Conservation (phyloP, 352 stramenopile genomes). For the Paralagenidium karlingii region DNA sequence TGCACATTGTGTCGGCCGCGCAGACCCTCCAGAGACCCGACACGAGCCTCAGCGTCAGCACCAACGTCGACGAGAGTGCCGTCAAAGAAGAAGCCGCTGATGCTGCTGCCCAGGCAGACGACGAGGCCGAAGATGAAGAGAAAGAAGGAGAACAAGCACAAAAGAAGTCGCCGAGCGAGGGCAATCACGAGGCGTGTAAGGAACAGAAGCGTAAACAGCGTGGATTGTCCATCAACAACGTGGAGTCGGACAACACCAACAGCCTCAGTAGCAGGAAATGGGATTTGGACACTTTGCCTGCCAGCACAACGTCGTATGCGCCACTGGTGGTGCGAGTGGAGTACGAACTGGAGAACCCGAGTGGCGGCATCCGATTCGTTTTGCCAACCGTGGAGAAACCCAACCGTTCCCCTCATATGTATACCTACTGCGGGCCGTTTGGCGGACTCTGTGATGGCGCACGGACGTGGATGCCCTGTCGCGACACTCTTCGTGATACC, state of each 20-base stretch:
- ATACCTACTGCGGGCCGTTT: slow-evolving; percentile 75
- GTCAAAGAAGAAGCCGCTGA: no score
- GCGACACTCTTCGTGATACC: slow-evolving; percentile 56
- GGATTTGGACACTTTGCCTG: slow-evolving; percentile 54
- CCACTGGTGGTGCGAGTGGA: slow-evolving; percentile 57
- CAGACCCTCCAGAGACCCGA: no score
- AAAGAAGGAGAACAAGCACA: slow-evolving; percentile 6
- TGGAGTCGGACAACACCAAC: slow-evolving; percentile 26
- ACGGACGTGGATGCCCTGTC: slow-evolving; percentile 76
- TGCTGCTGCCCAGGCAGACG: no score
- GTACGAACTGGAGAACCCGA: slow-evolving; percentile 64
- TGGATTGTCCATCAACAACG: slow-evolving; percentile 12
- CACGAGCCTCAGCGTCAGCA: no score
- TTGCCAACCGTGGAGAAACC: slow-evolving; percentile 36
- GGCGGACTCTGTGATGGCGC: slow-evolving; percentile 70
- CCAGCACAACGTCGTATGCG: slow-evolving; percentile 57
- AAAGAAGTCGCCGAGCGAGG: slow-evolving; percentile 11
- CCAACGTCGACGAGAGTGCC: no score
- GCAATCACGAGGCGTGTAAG: slow-evolving; percentile 23
- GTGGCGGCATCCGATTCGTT: slow-evolving; percentile 52
- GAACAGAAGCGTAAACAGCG: no score
- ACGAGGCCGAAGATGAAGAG: slow-evolving; percentile 3
- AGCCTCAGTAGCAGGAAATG: no score
- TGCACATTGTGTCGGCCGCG: slow-evolving; percentile 39
- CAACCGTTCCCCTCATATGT: slow-evolving; percentile 72